Evolutionary conservation across 306 rosid species (phyloP), one percentile per base, ranked within the genome.

Genomic region (Sphenostylis stenocarpa): DNA sequence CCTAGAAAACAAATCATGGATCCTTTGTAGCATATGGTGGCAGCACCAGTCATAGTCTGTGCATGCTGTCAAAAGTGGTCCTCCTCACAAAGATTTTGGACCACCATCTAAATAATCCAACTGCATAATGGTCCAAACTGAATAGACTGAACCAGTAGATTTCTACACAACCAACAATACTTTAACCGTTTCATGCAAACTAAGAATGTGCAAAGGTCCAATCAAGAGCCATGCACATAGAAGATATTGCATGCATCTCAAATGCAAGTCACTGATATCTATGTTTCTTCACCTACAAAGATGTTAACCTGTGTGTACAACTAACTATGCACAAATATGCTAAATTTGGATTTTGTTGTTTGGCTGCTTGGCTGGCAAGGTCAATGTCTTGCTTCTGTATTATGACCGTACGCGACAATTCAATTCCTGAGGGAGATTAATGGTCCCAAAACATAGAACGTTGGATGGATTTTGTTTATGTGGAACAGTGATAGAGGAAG

Each of bases 361-460:
- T 69, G 77, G 48, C 12, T n/a, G 65, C 63, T 51, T 19, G 0
- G 41, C 29, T 79, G 66, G 61, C 45, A 39, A 68, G 65, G 87
- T 84, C 85, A 76, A 77, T 29, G 70, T 80, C 80, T 58, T 3
- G 16, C 68, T 11, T 49, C 24, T 57, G 44, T 64, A 72, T 56
- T 41, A 65, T 20, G 66, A 51, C 10, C 56, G 43, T 80, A 72
- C 79, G 47, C 72, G 85, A 77, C 83, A 72, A 84, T 72, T 73
- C 68, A 29, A 67, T 16, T 53, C 52, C 77, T 16, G 71, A 72
- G 21, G 75, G 44, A 44, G 77, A 75, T 69, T 16, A 56, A 80
- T 82, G 94, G 94, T 84, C 91, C 94, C 90, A 20, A 16, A 23
- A 53, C 34, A 47, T 64, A 16, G 13, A 34, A 72, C 55, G 28